Conservation (phyloP, 306 rosid genomes). For the Pachyrhizus erosus region DNA sequence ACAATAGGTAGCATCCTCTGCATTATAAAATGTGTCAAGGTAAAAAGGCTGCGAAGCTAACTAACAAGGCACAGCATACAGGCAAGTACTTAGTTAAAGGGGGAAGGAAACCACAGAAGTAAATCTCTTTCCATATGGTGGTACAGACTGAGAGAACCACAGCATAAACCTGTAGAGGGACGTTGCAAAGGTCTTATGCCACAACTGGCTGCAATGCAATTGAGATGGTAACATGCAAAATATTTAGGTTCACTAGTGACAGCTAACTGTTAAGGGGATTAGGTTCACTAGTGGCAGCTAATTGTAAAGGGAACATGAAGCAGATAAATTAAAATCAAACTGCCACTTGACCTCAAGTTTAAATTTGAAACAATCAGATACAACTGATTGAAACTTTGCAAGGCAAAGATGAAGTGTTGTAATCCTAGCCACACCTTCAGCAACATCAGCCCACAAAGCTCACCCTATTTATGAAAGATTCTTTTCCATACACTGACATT, state of each 20-base stretch:
- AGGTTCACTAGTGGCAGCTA: neutral
- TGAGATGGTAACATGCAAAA: slow-evolving; percentile 26
- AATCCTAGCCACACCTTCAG: slow-evolving; percentile 45
- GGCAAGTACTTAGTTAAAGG: slow-evolving; percentile 42
- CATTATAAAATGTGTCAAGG: slow-evolving; percentile 44
- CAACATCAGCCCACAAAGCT: slow-evolving; percentile 37
- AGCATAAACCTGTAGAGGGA: slow-evolving; percentile 22
- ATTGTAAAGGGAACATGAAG: slow-evolving; percentile 43
- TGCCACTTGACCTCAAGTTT: slow-evolving; percentile 3
- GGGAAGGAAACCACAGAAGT: slow-evolving; percentile 44
- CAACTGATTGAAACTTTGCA: slow-evolving; percentile 41
- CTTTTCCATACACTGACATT: slow-evolving; percentile 42
- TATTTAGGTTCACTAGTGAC: neutral
- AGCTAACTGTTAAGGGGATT: slow-evolving; percentile 15
- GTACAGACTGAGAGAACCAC: slow-evolving; percentile 46
- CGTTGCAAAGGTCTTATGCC: slow-evolving; percentile 39
- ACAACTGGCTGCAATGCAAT: slow-evolving; percentile 41
- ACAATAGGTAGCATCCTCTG: slow-evolving; percentile 44
- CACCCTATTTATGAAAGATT: slow-evolving; percentile 40
- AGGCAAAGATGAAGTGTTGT: slow-evolving; percentile 36
- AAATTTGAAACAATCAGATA: slow-evolving; percentile 41
- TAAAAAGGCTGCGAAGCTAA: slow-evolving; percentile 36
- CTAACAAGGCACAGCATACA: slow-evolving; percentile 36
- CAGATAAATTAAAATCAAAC: slow-evolving; percentile 26
- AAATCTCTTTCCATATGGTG: slow-evolving; percentile 42